phyloP scores from a whole-genome alignment of 176 grass and related monocot genomes.

The Aegilops umbellulata region DNA sequence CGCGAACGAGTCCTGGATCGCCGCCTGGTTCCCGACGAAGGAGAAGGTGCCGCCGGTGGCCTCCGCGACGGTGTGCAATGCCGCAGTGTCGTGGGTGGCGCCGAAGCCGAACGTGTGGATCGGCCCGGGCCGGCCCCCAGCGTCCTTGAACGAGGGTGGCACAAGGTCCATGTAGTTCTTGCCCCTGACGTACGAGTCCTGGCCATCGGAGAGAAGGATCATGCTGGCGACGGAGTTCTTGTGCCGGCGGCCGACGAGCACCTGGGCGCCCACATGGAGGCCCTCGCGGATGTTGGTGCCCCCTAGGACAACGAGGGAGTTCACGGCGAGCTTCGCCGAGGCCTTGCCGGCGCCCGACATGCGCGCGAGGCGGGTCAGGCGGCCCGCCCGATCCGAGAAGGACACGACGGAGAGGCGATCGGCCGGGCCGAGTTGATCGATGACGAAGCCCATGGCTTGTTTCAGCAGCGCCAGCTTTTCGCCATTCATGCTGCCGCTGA shows the following conservation, averaged over 20 bases:
- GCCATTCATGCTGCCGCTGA: not conserved
- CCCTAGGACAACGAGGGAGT: slow-evolving; percentile 11
- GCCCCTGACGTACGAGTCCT: slow-evolving; percentile 19
- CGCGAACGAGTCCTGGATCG: slow-evolving; percentile 44
- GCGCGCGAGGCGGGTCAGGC: slow-evolving; percentile 36
- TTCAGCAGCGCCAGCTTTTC: not conserved
- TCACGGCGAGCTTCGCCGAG: slow-evolving; percentile 52
- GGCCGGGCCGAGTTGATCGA: slow-evolving; percentile 53
- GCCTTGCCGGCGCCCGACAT: slow-evolving; percentile 31
- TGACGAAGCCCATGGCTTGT: slow-evolving; percentile 44
- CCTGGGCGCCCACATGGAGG: slow-evolving; percentile 46
- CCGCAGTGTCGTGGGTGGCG: slow-evolving; percentile 55
- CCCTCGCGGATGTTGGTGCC: slow-evolving; percentile 64
- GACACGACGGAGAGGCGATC: slow-evolving; percentile 65
- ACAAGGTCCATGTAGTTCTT: slow-evolving; percentile 53
- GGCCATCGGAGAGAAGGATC: slow-evolving; percentile 77
- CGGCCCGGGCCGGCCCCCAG: not conserved
- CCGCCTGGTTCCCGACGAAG: slow-evolving; percentile 57
- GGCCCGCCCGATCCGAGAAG: not conserved
- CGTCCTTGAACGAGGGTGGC: slow-evolving; percentile 30
- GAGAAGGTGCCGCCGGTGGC: slow-evolving; percentile 72
- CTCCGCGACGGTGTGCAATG: slow-evolving; percentile 63
- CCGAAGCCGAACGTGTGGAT: slow-evolving; percentile 78
- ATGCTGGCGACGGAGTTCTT: slow-evolving; percentile 61
- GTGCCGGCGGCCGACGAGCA: slow-evolving; percentile 48